phyloP scores from a whole-genome alignment of 306 rosid genomes.

The Begonia masoniana region DNA sequence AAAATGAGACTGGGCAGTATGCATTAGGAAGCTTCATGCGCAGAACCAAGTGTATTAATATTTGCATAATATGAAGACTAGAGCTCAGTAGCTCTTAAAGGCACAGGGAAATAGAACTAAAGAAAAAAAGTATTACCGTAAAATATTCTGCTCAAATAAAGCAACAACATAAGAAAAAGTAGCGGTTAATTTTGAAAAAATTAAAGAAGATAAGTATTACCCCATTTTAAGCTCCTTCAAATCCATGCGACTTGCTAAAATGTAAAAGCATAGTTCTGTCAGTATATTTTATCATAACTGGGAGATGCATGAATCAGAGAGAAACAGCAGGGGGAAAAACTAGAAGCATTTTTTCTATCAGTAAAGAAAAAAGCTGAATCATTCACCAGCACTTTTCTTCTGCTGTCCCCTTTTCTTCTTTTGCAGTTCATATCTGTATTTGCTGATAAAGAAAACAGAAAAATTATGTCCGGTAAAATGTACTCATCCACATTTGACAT shows the following conservation, averaged over 20 bases:
- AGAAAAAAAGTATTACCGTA: too few species aligned
- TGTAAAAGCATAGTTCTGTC: slow-evolving; percentile 33
- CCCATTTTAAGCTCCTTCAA: slow-evolving; percentile 99
- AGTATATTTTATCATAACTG: slow-evolving; percentile 24
- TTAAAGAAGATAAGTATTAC: slow-evolving; percentile 26
- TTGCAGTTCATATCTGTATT: slow-evolving; percentile 77
- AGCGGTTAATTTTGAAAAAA: not conserved
- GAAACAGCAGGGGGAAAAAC: slow-evolving; percentile 6
- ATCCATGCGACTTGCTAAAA: slow-evolving; percentile 89
- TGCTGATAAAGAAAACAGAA: slow-evolving; percentile 42
- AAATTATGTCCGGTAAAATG: not conserved
- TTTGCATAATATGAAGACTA: too few species aligned
- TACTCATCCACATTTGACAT: too few species aligned
- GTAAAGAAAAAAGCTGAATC: slow-evolving; percentile 11
- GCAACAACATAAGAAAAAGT: not conserved
- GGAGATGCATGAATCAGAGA: slow-evolving; percentile 20
- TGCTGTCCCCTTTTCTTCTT: slow-evolving; percentile 91
- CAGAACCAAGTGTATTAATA: too few species aligned
- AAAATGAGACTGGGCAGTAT: too few species aligned
- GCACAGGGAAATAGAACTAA: too few species aligned
- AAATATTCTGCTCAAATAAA: too few species aligned
- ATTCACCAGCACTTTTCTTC: slow-evolving; percentile 96
- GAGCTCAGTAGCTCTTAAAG: too few species aligned
- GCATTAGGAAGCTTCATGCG: too few species aligned
- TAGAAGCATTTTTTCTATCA: not conserved